phyloP scores from a whole-genome alignment of 257 asterid genomes.

The Linderniella brevidens region DNA sequence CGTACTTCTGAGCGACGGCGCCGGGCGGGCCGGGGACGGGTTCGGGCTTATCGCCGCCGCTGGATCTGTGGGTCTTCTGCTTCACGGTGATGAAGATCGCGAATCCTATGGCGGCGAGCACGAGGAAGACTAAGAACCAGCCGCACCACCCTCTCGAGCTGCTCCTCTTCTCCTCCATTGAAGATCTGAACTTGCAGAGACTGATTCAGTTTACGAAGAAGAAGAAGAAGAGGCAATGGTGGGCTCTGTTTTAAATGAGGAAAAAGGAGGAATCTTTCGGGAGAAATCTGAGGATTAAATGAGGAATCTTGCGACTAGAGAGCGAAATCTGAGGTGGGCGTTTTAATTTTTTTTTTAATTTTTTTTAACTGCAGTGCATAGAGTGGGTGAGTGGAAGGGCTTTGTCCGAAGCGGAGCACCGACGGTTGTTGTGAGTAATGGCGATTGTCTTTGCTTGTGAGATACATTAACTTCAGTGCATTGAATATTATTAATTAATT shows the following conservation, averaged over 20 bases:
- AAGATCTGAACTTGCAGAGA: background rate
- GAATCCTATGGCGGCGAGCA: conserved; percentile 25
- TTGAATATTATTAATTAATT: no score
- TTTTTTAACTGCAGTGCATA: no score
- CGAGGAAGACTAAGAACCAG: conserved; percentile 30
- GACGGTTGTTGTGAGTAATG: no score
- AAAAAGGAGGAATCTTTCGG: background rate
- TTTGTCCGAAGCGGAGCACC: no score
- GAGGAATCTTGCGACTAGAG: background rate
- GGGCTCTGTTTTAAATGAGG: no score
- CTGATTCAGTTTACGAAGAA: no score
- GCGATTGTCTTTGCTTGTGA: no score
- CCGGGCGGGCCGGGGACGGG: conserved; percentile 54
- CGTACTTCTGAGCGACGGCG: conserved; percentile 33
- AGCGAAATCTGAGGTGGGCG: background rate
- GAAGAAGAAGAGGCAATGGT: no score
- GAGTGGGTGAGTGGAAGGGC: no score
- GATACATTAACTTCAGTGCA: no score
- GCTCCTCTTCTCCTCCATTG: conserved; percentile 31
- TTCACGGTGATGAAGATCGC: conserved; percentile 19
- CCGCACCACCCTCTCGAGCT: conserved; percentile 40
- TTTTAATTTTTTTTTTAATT: no score
- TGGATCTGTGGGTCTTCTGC: conserved; percentile 14
- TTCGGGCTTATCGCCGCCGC: conserved; percentile 14
- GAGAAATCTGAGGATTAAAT: conserved; percentile 1